Evolutionary conservation across 1,284 basidiomycete genomes (phyloP), one percentile per base, ranked within the genome.

Genomic region (Pholiota adiposa): DNA sequence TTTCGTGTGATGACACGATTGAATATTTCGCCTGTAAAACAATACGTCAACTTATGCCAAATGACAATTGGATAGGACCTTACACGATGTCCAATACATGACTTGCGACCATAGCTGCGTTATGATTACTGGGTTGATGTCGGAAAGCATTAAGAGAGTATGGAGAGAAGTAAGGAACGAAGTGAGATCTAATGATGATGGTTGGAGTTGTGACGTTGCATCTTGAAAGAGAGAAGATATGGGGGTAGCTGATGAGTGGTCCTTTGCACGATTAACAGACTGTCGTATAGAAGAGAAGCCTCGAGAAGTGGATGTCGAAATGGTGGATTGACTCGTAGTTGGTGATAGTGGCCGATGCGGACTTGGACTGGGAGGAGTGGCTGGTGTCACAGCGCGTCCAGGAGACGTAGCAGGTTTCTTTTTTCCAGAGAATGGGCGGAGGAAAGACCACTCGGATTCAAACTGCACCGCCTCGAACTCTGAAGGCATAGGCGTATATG

Each of bases 71-170:
- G 50, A 29, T 11, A 67, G 25, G 54, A 51, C 44, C 88, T 73
- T 73, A 92, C 91, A 91, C 25, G 89, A 85, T 50, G 89, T 89
- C 94, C 94, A 97, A 71, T 94, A 97, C 78, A 96, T 89, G 18
- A 97, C 88, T 76, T 99, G 97, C 0, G 95, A 97, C 85, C 96
- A 96, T 46, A 95, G 83, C 72, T 99, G 97, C 14, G 92, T 88
- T 60, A 91, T 90, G 48, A 98, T 81, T 1, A 86, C 90, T 9
- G 97, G 96, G 70, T 98, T 98, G 65, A 98, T 86, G 62, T 97
- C 92, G 63, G 96, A 94, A 19, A 96, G 79, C 50, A 89, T 87
- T 11, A 99, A 81, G 31, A 98, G 77, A 16, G 92, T 88, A 61
- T 98, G 89, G 1, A 97, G 82, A n/a, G 93, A 91, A 1, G 93